A percentile compares a stretch with the other conserved stretches of the same genome.
Conservation (phyloP, 208 protist species). For the Trypanosomatidae sp. region DNA sequence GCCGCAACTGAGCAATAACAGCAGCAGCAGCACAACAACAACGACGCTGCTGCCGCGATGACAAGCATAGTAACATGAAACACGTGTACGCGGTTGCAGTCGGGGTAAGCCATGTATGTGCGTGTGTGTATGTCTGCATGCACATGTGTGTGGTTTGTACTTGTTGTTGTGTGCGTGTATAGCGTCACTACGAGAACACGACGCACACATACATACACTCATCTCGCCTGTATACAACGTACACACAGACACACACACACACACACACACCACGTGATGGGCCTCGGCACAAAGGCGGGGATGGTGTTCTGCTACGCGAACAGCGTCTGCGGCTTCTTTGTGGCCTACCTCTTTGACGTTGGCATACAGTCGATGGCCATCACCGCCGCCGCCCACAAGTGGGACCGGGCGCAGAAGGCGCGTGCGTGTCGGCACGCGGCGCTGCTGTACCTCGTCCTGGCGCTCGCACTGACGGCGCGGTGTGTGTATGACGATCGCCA, state of each 20-base stretch:
- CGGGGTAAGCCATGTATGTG: no score
- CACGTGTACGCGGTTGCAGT: no score
- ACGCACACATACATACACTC: neutral
- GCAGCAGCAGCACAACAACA: no score
- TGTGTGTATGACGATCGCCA: conserved; percentile 1
- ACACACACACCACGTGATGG: conserved; percentile 21
- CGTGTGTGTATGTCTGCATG: no score
- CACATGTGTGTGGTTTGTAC: no score
- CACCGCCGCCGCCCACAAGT: conserved; percentile 21
- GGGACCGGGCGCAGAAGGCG: conserved; percentile 49
- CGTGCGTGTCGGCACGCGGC: conserved; percentile 40
- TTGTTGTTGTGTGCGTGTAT: neutral
- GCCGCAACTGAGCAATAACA: no score
- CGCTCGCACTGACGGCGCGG: conserved; percentile 16
- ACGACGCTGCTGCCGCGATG: no score
- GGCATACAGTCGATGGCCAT: conserved; percentile 58
- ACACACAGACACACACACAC: neutral
- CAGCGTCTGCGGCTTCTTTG: conserved; percentile 45
- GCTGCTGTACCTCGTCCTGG: conserved; percentile 50
- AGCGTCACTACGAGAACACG: neutral
- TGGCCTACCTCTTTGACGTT: conserved; percentile 58
- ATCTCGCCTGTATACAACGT: neutral
- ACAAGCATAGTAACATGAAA: no score
- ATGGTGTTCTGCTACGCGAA: conserved; percentile 74
- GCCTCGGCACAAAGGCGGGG: conserved; percentile 28